Evolutionary conservation across 2,329 filamentous ascomycete species (phyloP).

Genomic region (Aspergillus fructus): DNA sequence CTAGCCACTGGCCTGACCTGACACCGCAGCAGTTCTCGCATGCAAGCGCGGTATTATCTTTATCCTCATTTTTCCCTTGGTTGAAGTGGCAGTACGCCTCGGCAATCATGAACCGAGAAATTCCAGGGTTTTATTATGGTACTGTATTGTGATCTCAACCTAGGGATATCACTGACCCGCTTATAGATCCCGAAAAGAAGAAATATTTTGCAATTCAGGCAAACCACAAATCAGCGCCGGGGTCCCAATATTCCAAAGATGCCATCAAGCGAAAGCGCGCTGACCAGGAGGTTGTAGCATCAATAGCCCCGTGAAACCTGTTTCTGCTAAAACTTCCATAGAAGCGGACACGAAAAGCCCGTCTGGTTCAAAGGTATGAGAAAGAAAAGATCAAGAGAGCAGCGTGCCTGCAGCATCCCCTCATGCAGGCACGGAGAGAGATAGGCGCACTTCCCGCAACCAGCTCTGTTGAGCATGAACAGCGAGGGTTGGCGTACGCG

Average conservation of each 20-base stretch:
- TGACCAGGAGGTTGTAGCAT: constrained; percentile 38
- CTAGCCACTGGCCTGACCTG: neutral
- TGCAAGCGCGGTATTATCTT: neutral
- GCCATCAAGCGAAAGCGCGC: constrained; percentile 58
- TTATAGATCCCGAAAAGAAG: constrained; percentile 51
- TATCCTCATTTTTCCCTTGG: neutral
- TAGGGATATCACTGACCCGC: constrained; percentile 6
- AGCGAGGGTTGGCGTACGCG: constrained; percentile 30
- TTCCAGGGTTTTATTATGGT: constrained; percentile 38
- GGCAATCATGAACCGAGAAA: constrained; percentile 29
- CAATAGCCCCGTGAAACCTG: neutral
- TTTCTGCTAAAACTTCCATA: constrained; percentile 17
- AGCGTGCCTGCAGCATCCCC: constrained; percentile 28
- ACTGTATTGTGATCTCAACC: neutral
- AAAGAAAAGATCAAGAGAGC: constrained; percentile 36
- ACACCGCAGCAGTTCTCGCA: neutral
- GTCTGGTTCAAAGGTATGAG: constrained; percentile 26
- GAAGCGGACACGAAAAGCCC: constrained; percentile 28
- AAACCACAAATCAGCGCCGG: constrained; percentile 50
- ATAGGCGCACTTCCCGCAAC: constrained; percentile 23
- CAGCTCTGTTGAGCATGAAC: constrained; percentile 22
- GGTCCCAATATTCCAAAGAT: constrained; percentile 57
- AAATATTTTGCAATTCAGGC: constrained; percentile 68
- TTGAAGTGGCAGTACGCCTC: neutral
- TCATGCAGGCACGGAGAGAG: constrained; percentile 31